Conservation (phyloP, 1,284 basidiomycete species). For the Sanghuangporus weigelae region DNA sequence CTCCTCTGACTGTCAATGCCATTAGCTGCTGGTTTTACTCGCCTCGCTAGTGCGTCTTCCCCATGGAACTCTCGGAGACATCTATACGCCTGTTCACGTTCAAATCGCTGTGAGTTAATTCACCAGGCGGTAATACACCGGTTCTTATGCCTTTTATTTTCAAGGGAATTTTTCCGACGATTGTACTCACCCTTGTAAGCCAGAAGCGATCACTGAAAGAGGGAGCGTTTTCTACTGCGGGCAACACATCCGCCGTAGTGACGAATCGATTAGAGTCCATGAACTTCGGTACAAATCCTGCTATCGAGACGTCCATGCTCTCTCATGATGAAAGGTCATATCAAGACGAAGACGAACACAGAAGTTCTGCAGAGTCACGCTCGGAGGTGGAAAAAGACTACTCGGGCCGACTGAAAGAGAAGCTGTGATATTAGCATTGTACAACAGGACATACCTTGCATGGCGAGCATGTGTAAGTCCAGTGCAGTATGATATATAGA, state of each 20-base stretch:
- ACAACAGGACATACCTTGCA: too few species aligned
- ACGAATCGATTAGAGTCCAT: background rate
- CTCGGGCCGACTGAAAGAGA: too few species aligned
- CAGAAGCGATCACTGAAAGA: constrained; percentile 1
- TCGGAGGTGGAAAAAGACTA: background rate
- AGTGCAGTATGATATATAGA: too few species aligned
- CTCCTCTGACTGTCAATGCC: background rate
- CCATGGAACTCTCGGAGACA: constrained; percentile 1
- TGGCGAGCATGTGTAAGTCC: too few species aligned
- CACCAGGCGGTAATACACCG: background rate
- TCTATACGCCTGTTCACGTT: background rate
- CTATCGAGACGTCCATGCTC: background rate
- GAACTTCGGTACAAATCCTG: background rate
- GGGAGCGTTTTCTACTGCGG: background rate
- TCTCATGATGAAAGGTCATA: background rate
- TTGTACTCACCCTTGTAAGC: background rate
- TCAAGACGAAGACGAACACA: background rate
- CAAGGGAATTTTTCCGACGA: constrained; percentile 2
- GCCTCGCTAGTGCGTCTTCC: constrained; percentile 2
- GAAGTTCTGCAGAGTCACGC: background rate
- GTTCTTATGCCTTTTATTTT: background rate
- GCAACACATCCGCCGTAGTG: background rate
- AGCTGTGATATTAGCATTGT: too few species aligned
- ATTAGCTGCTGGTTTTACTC: background rate
- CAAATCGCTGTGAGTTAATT: background rate